Conservation (phyloP, 2,329 filamentous ascomycete species). For the Sarocladium kiliense region DNA sequence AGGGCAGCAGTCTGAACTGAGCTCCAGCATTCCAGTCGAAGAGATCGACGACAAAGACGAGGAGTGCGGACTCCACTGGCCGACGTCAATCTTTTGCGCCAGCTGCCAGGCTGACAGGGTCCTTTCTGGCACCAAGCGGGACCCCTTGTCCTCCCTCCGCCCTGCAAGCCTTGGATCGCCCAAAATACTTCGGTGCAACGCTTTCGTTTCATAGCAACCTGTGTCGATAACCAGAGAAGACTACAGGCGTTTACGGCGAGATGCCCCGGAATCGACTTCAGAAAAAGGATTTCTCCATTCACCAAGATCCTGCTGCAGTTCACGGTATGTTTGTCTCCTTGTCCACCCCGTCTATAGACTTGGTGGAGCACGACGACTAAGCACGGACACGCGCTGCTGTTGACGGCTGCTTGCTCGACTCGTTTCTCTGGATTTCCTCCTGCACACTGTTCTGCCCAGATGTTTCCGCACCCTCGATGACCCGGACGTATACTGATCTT, state of each 20-base stretch:
- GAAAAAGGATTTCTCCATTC: slow-evolving; percentile 29
- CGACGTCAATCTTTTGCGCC: background rate
- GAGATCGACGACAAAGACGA: background rate
- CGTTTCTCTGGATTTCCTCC: background rate
- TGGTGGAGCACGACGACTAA: slow-evolving; percentile 4
- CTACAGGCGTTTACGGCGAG: background rate
- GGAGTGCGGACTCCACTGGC: background rate
- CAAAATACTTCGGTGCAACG: background rate
- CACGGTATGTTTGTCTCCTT: slow-evolving; percentile 9
- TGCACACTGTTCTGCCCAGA: background rate
- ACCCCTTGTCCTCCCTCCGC: background rate
- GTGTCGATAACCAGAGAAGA: no score
- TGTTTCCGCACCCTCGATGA: background rate
- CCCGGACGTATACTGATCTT: slow-evolving; percentile 5
- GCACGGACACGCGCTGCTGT: slow-evolving; percentile 5
- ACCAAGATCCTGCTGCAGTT: slow-evolving; percentile 23
- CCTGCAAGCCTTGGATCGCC: background rate
- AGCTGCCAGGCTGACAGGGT: background rate
- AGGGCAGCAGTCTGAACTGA: background rate
- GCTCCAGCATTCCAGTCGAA: background rate
- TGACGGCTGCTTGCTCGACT: background rate
- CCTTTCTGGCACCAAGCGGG: slow-evolving; percentile 2
- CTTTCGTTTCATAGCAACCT: background rate
- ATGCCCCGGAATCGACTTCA: slow-evolving; percentile 28
- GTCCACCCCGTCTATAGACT: background rate